A percentile compares a stretch with the other conserved stretches of the same genome.
phyloP scores from a whole-genome alignment of 2,329 filamentous ascomycete species.

The Scytalidium sp. region DNA sequence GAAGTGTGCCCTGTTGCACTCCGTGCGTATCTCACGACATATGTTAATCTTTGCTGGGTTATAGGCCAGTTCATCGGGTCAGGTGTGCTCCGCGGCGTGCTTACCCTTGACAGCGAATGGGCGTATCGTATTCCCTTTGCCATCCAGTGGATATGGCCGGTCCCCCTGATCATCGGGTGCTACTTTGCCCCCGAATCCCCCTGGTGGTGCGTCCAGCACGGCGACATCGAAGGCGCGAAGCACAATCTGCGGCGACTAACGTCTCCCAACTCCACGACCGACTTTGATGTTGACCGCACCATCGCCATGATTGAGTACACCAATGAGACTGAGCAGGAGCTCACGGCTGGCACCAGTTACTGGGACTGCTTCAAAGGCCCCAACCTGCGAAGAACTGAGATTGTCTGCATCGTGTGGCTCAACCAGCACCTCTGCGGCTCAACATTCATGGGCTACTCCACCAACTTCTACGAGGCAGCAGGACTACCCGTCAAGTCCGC shows the following conservation, averaged over 20 bases:
- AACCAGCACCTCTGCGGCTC: constrained; percentile 22
- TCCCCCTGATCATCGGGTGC: constrained; percentile 39
- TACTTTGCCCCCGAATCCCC: constrained; percentile 42
- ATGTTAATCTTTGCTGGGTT: constrained; percentile 52
- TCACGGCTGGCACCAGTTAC: constrained; percentile 40
- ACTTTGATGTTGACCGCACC: constrained; percentile 40
- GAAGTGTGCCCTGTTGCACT: constrained; percentile 29
- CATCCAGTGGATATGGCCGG: constrained; percentile 45
- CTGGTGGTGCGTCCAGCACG: constrained; percentile 43
- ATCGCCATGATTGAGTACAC: constrained; percentile 54
- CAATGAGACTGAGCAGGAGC: constrained; percentile 48
- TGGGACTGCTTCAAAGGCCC: constrained; percentile 49
- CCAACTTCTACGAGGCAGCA: too few relatives aligned
- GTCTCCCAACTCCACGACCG: constrained; percentile 22
- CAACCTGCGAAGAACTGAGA: constrained; percentile 50
- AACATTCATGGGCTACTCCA: too few relatives aligned
- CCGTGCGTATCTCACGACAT: constrained; percentile 35
- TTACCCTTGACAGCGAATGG: constrained; percentile 38
- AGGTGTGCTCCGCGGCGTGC: constrained; percentile 39
- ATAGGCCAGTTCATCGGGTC: constrained; percentile 46
- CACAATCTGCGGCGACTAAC: constrained; percentile 34
- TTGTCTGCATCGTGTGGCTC: too few relatives aligned
- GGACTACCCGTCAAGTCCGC: too few relatives aligned
- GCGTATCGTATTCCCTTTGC: constrained; percentile 44
- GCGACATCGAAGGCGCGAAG: constrained; percentile 39